Percentiles rank a stretch among this genome's conserved stretches.
These are phyloP conservation scores for Globisporangium parvum DNA, from an alignment of 352 stramenopile genomes.

Conservation along the genomic window DNA sequence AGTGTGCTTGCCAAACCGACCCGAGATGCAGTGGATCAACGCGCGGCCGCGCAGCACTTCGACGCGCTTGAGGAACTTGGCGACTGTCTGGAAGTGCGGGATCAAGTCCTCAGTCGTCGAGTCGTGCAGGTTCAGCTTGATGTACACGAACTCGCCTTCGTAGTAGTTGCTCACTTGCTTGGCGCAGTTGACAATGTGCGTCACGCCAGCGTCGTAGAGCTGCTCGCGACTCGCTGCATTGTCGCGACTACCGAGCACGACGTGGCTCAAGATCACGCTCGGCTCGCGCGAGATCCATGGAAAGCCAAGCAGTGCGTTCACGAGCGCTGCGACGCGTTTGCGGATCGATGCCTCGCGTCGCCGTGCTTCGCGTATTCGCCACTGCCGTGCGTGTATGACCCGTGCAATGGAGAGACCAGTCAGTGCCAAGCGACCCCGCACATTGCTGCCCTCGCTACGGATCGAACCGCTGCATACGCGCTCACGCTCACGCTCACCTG, in stretches of 20 bases:
- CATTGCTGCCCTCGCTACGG: too few relatives aligned
- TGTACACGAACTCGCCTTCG: slow-evolving; percentile 61
- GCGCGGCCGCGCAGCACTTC: slow-evolving; percentile 39
- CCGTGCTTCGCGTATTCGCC: slow-evolving; percentile 32
- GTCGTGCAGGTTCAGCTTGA: slow-evolving; percentile 51
- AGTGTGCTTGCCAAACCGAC: slow-evolving; percentile 6
- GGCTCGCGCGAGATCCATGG: slow-evolving; percentile 16
- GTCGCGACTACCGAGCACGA: slow-evolving; percentile 39
- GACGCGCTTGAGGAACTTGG: slow-evolving; percentile 45
- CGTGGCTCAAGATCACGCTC: slow-evolving; percentile 36
- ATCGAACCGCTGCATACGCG: neutral
- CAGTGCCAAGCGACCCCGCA: too few relatives aligned
- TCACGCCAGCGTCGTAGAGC: slow-evolving; percentile 37
- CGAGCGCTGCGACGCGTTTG: slow-evolving; percentile 14
- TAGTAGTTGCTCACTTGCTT: slow-evolving; percentile 45
- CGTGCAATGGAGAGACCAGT: neutral
- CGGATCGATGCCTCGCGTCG: slow-evolving; percentile 22
- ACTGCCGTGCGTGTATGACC: slow-evolving; percentile 13
- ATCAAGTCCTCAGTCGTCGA: slow-evolving; percentile 43
- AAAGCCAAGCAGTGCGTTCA: slow-evolving; percentile 20
- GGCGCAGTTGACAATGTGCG: slow-evolving; percentile 62
- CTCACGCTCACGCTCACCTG: slow-evolving; percentile 22
- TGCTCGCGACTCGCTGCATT: slow-evolving; percentile 35
- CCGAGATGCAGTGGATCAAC: slow-evolving; percentile 55
- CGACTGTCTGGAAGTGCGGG: slow-evolving; percentile 46